A percentile compares a stretch with the other conserved stretches of the same genome.
These are phyloP conservation scores for Aspergillus terreus DNA, from an alignment of 2,329 filamentous ascomycete genomes.

Conservation along the genomic window DNA sequence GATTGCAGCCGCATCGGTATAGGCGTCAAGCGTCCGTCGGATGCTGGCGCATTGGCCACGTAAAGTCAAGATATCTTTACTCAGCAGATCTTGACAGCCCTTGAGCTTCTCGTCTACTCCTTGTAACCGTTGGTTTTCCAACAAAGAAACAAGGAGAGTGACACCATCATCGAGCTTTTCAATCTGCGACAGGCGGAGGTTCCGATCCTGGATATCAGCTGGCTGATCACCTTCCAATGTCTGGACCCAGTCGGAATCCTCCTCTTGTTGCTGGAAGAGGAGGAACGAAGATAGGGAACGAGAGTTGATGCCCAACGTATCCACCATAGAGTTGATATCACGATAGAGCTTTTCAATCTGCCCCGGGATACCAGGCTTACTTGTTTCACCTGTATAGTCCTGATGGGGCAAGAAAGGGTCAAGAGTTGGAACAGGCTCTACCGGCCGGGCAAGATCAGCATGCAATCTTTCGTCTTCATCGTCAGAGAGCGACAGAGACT, in stretches of 20 bases:
- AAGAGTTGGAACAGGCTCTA: slow-evolving; percentile 41
- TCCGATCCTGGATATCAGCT: slow-evolving; percentile 65
- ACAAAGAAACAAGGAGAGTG: slow-evolving; percentile 60
- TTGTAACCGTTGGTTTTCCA: slow-evolving; percentile 66
- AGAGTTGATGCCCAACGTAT: slow-evolving; percentile 83
- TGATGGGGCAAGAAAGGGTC: slow-evolving; percentile 49
- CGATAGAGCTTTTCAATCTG: slow-evolving; percentile 49
- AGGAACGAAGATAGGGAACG: slow-evolving; percentile 61
- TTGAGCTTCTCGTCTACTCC: slow-evolving; percentile 66
- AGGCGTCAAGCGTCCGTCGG: slow-evolving; percentile 67
- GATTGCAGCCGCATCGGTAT: slow-evolving; percentile 66
- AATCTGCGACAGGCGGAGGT: slow-evolving; percentile 75
- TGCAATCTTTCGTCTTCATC: slow-evolving; percentile 47
- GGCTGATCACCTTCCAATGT: slow-evolving; percentile 48
- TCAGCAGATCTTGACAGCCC: slow-evolving; percentile 61
- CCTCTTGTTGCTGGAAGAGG: slow-evolving; percentile 38
- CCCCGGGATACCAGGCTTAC: slow-evolving; percentile 46
- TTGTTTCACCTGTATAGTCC: slow-evolving; percentile 41
- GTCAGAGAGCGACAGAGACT: slow-evolving; percentile 37
- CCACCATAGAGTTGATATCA: slow-evolving; percentile 74
- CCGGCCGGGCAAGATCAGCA: slow-evolving; percentile 40
- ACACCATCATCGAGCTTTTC: slow-evolving; percentile 64
- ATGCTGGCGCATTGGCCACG: slow-evolving; percentile 74
- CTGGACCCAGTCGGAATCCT: slow-evolving; percentile 48
- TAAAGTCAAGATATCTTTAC: slow-evolving; percentile 67